Base-by-base conservation (phyloP, 352 stramenopile genomes). In the Albugo laibachii region DNA sequence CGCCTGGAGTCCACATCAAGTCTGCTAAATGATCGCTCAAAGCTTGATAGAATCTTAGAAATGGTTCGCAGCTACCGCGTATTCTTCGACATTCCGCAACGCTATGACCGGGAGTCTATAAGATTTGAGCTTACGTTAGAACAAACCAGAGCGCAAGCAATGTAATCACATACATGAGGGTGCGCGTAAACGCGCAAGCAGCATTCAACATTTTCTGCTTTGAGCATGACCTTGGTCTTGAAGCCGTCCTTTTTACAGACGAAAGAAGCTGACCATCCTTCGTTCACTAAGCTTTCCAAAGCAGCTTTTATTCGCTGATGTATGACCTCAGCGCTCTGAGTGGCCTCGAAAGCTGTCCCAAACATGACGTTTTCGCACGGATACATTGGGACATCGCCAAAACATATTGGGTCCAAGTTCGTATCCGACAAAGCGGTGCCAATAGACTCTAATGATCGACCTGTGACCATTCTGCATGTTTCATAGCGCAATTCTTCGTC, bases 291-390 rank as follows among this genome's bases (percentile, higher is more conserved):
- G 24, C 80, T 64, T n/a, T 50, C 53, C 14, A 85, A 53, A 20
- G 58, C 66, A 49, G 59, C 56, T 49, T 83, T 69, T 13, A 85
- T 57, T 18, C 66, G 68, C 15, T 53, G 57, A 47, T 81, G 68
- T 36, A 83, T 59, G 41, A 79, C 64, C 14, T 50, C 53, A 4
- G 69, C 64, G 21, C 62, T 37, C 0, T 54, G 56, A 47, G 58
- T 66, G 20, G 73, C 77, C 57, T 83, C 66, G 56, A 85, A 85
- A 55, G 61, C 79, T 46, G 73, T 85, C 58, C 83, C 82, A 40
- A 85, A 55, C 11, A 70, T 68, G 39, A 85, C 69, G 48, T 61
- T 74, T 27, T 57, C 45, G 36, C 66, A 56, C 18, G 66, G 73
- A 21, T 83, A 83, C 20, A 76, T 40, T 2, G 38, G 20, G 38